Percentiles rank a stretch among this genome's conserved stretches.
These are phyloP conservation scores for Schizophyllum commune DNA, from an alignment of 1,284 basidiomycete species.

Conservation along the genomic window DNA sequence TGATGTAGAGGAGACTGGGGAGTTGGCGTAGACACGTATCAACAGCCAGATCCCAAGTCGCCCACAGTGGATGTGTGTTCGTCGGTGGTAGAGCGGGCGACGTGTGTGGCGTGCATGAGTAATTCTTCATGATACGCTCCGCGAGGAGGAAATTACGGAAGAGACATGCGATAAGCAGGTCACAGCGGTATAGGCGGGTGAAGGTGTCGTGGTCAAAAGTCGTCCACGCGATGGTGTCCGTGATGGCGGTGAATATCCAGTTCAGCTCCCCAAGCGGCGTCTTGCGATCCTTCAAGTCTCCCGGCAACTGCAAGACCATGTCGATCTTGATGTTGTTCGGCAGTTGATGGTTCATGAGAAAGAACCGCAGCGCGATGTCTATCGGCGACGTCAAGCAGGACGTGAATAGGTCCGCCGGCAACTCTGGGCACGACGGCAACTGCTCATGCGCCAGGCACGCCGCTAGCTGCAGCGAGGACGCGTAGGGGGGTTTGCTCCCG, in stretches of 20 bases:
- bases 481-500: slow-evolving; percentile 59
- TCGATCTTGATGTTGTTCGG: slow-evolving; percentile 76
- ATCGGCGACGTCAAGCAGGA: slow-evolving; percentile 97
- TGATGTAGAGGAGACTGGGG: slow-evolving; percentile 75
- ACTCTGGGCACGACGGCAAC: slow-evolving; percentile 91
- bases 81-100: slow-evolving; percentile 89
- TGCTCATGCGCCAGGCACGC: slow-evolving; percentile 91
- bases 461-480: slow-evolving; percentile 91
- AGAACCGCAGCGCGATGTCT: slow-evolving; percentile 94
- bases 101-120: slow-evolving; percentile 95
- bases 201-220: slow-evolving; percentile 92
- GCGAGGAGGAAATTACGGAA: slow-evolving; percentile 97
- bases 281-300: slow-evolving; percentile 91
- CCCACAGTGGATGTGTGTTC: slow-evolving; percentile 94
- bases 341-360: slow-evolving; percentile 85
- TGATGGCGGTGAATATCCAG: slow-evolving; percentile 99
- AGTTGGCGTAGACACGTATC: slow-evolving; percentile 94
- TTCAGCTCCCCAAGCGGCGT: slow-evolving; percentile 97
- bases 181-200: slow-evolving; percentile 90
- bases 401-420: slow-evolving; percentile 96
- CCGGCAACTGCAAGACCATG: slow-evolving; percentile 93
- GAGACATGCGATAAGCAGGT: slow-evolving; percentile 91
- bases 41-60: slow-evolving; percentile 95
- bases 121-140: slow-evolving; percentile 97
- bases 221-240: slow-evolving; percentile 99